A percentile compares a stretch with the other conserved stretches of the same genome.
These are phyloP conservation scores for Penicillium egyptiacum DNA, from an alignment of 495 filamentous ascomycete species.

Conservation along the genomic window DNA sequence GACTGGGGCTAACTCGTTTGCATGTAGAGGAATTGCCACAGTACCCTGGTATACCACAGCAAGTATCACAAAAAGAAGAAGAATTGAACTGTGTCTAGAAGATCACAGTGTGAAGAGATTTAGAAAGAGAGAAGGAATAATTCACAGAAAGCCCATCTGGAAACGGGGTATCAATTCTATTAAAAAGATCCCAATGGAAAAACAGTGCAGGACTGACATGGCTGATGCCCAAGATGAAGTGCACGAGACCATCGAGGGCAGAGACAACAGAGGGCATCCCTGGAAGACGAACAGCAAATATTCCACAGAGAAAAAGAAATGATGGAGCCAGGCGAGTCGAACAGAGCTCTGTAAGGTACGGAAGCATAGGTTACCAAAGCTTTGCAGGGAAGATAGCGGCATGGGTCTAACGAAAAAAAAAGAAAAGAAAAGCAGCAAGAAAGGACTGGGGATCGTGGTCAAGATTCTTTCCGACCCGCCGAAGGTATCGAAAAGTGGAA, in stretches of 20 bases:
- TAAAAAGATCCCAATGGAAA: conserved; percentile 28
- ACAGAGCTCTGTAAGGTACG: conserved; percentile 33
- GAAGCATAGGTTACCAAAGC: conserved; percentile 21
- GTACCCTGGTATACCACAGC: background rate
- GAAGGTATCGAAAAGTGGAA: conserved; percentile 25
- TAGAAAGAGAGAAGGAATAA: background rate
- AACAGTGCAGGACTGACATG: conserved; percentile 28
- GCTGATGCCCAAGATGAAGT: conserved; percentile 27
- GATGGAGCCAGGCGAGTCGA: conserved; percentile 23
- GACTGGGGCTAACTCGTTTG: background rate
- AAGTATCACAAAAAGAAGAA: background rate
- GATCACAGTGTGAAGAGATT: background rate
- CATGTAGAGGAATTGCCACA: conserved; percentile 2
- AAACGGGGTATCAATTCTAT: conserved; percentile 26
- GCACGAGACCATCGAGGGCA: conserved; percentile 35
- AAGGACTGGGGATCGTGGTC: conserved; percentile 30
- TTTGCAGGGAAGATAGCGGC: conserved; percentile 24
- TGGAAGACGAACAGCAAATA: conserved; percentile 33
- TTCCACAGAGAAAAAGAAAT: conserved; percentile 31
- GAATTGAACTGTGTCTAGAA: background rate
- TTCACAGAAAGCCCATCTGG: conserved; percentile 6
- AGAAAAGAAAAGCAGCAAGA: conserved; percentile 17
- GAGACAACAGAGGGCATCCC: conserved; percentile 33
- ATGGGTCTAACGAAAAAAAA: conserved; percentile 8
- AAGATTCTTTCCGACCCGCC: conserved; percentile 29